These are phyloP conservation scores for Candida pseudoviswanathii DNA, from an alignment of 1,139 yeast genomes.

Conservation along the genomic window DNA sequence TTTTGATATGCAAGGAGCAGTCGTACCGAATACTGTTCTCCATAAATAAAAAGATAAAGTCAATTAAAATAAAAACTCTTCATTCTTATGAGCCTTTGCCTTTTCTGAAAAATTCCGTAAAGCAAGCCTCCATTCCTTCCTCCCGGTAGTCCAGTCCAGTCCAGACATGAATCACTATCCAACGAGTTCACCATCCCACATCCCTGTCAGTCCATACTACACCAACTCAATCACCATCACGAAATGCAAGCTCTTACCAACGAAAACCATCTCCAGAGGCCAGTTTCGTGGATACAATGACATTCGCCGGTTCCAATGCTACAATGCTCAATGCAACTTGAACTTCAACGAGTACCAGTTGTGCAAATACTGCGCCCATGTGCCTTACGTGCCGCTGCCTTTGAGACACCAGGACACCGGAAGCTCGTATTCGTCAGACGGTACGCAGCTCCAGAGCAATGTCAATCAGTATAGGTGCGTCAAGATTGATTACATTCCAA, in stretches of 20 bases:
- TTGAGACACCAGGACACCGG: constrained; percentile 14
- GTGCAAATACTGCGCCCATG: constrained; percentile 25
- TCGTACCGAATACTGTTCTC: background rate
- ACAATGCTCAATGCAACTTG: constrained; percentile 11
- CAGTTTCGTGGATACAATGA: constrained; percentile 17
- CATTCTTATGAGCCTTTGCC: background rate
- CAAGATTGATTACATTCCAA: constrained; percentile 8
- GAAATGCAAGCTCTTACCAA: constrained; percentile 13
- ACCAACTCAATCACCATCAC: constrained; percentile 9
- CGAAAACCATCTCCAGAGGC: constrained; percentile 14
- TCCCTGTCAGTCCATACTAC: constrained; percentile 4
- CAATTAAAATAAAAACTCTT: background rate
- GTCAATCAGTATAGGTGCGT: constrained; percentile 2
- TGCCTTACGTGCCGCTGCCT: constrained; percentile 29
- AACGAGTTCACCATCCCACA: background rate
- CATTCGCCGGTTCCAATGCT: constrained; percentile 17
- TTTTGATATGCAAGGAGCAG: background rate
- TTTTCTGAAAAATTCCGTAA: background rate
- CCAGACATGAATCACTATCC: constrained; percentile 5
- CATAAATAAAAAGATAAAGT: background rate
- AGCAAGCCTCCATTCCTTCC: background rate
- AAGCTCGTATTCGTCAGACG: background rate
- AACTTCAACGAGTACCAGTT: constrained; percentile 12
- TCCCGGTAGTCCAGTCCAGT: background rate
- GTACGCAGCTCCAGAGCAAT: background rate